Conservation (phyloP, 441 rosid genomes). For the Bruguiera hainesii region DNA sequence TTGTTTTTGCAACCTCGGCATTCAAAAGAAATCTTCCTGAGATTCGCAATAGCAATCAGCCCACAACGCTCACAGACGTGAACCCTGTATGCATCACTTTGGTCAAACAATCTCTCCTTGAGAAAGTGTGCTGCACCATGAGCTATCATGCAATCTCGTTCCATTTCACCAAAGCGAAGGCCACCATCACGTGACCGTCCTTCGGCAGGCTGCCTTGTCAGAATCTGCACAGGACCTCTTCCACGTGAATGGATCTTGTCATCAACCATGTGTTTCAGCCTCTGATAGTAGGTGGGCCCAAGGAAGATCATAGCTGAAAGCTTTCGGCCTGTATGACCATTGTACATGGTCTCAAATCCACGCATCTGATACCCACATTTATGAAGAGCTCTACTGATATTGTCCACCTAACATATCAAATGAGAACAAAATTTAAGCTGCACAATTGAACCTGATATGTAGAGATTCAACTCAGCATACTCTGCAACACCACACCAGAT, state of each 20-base stretch:
- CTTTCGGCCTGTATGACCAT: conserved; percentile 93
- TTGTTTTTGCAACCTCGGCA: conserved; percentile 98
- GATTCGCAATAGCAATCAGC: conserved; percentile 88
- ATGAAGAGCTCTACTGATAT: conserved; percentile 97
- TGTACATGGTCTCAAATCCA: conserved; percentile 97
- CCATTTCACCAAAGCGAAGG: conserved; percentile 98
- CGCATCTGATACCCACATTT: conserved; percentile 99
- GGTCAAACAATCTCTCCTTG: conserved; percentile 94
- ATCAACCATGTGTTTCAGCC: conserved; percentile 97
- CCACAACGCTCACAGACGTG: conserved; percentile 94
- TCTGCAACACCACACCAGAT: too few relatives aligned
- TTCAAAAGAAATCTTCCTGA: conserved; percentile 85
- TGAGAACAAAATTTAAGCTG: background rate
- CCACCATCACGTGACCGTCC: conserved; percentile 98
- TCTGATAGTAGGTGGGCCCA: conserved; percentile 96
- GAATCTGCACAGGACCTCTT: conserved; percentile 93
- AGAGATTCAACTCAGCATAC: background rate
- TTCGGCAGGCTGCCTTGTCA: conserved; percentile 96
- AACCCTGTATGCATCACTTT: conserved; percentile 94
- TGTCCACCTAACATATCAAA: conserved; percentile 66
- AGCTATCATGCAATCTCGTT: conserved; percentile 97
- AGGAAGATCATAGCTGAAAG: conserved; percentile 93
- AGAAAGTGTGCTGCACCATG: conserved; percentile 94
- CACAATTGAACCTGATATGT: background rate
- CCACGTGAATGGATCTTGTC: conserved; percentile 99